Base-by-base conservation (phyloP, 257 asterid genomes). In the Solanum pennellii region DNA sequence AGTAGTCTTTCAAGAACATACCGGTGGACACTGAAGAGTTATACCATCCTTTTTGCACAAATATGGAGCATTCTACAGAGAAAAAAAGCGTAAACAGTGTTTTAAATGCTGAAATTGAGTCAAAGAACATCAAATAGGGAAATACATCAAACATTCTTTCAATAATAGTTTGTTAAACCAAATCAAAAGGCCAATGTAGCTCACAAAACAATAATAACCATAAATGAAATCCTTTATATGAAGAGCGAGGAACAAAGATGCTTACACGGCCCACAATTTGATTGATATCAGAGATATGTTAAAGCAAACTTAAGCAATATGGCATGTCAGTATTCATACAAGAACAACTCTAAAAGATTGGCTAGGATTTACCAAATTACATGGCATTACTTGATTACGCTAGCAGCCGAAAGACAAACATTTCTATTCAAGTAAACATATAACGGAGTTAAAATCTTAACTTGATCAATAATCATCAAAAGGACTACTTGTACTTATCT, bases 1-100 rank as follows among this genome's bases (percentile, higher is more conserved):
- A 47, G 66, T 41, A 25, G 41, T 33, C 31, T 65, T 59, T 77
- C 20, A 82, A 76, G 87, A 87, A 87, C 97, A 93, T 87, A 97
- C 99, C 88, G 89, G 92, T 86, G 99, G 99, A 90, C 99, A 97
- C 14, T 91, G 98, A 89, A 96, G 99, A 87, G 93, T 92, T 89
- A 96, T 95, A 87, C 99, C 98, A 86, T 96, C 98, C 89, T 97
- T 97, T 87, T 86, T 90, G 94, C 99, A 97, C 89, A 97, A 88
- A 88, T 97, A 97, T 42, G 99, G 98, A 82, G 95, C 96, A 91
- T 95, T 97, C 98, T 97, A 92, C 93, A 92, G 66, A 88, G 86
- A 83, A 87, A 14, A 14, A 56, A 77, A 87, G 35, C 0, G 3
- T 35, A 49, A 82, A 37, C 39, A 65, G 79, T 31, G 56, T 31